phyloP scores from a whole-genome alignment of 73 alveolate species.

The Symbiodinium pilosum region DNA sequence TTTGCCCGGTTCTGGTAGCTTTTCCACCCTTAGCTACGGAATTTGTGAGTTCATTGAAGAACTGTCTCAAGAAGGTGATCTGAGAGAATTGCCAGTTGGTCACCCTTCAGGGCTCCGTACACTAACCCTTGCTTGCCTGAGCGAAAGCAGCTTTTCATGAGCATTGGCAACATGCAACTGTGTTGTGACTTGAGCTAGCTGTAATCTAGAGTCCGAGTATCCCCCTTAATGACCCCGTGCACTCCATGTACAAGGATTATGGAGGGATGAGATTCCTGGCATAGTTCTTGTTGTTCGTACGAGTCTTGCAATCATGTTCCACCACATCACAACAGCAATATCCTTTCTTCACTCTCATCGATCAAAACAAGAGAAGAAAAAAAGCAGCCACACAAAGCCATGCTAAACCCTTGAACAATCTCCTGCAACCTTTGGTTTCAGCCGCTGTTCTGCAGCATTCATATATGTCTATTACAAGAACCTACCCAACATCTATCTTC shows the following conservation, averaged over 20 bases:
- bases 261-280: background rate
- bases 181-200: too few species aligned
- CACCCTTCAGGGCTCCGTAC: background rate
- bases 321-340: background rate
- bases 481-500: background rate
- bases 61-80: background rate
- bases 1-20: too few species aligned
- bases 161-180: background rate
- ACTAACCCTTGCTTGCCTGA: background rate
- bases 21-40: background rate
- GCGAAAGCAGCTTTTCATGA: background rate
- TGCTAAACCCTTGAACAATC: background rate
- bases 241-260: too few species aligned
- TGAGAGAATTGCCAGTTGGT: background rate
- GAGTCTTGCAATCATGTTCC: background rate
- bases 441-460: background rate
- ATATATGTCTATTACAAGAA: background rate
- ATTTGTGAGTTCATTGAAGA: background rate
- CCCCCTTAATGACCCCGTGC: too few species aligned
- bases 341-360: background rate
- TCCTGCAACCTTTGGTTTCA: constrained; percentile 3
- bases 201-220: too few species aligned
- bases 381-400: too few species aligned
- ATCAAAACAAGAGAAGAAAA: background rate
- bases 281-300: too few species aligned